Percentiles rank a stretch among this genome's conserved stretches.
These are phyloP conservation scores for Colletotrichum musae DNA, from an alignment of 2,329 filamentous ascomycete species.

Conservation along the genomic window DNA sequence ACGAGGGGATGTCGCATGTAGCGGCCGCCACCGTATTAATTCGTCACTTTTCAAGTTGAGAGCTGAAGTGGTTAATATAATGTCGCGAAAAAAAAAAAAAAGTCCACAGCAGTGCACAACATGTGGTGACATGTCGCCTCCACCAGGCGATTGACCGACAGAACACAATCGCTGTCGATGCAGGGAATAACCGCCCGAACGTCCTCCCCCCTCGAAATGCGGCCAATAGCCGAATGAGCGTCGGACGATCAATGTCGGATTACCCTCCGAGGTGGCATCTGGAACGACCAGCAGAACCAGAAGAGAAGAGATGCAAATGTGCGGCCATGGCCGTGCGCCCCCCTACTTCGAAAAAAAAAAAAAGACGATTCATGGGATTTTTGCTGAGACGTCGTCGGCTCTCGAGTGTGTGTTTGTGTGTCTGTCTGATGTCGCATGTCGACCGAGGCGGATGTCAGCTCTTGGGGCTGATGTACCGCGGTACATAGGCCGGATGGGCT, in stretches of 20 bases:
- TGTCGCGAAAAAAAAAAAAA: too few relatives aligned
- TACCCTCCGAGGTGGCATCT: not conserved
- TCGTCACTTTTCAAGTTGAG: too few relatives aligned
- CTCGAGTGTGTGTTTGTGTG: conserved; percentile 14
- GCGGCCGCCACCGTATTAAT: too few relatives aligned
- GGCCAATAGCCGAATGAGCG: conserved; percentile 23
- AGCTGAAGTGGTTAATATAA: too few relatives aligned
- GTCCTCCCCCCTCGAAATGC: not conserved
- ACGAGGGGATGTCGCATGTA: too few relatives aligned
- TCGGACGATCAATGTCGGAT: conserved; percentile 13
- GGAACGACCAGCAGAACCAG: not conserved
- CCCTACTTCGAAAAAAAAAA: too few relatives aligned
- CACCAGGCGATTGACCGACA: too few relatives aligned
- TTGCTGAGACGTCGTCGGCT: conserved; percentile 24
- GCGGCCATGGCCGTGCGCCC: conserved; percentile 36
- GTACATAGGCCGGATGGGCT: conserved; percentile 10
- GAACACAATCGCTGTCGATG: not conserved
- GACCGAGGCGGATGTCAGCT: conserved; percentile 23
- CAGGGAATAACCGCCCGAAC: not conserved
- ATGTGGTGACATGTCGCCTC: too few relatives aligned
- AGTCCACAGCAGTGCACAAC: too few relatives aligned
- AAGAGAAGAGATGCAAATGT: conserved; percentile 3
- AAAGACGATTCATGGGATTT: conserved; percentile 34
- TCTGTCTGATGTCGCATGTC: conserved; percentile 41
- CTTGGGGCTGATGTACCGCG: conserved; percentile 17